Conservation (phyloP, 495 filamentous ascomycete species). For the Penicillium macrosclerotiorum region DNA sequence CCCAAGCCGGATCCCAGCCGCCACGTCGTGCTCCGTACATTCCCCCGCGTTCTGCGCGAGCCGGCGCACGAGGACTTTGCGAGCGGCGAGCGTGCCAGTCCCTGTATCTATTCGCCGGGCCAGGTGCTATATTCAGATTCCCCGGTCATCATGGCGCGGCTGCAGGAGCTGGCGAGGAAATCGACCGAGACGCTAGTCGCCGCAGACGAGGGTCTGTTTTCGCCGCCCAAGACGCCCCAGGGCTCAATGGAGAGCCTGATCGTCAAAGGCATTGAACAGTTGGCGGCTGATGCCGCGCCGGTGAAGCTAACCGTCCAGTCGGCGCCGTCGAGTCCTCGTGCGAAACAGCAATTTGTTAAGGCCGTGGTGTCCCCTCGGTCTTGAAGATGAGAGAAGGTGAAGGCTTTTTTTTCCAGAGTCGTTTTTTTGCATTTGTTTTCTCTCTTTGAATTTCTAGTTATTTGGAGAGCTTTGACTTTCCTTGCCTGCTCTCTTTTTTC, state of each 20-base stretch:
- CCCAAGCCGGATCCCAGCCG: slow-evolving; percentile 30
- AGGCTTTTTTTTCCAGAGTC: no score
- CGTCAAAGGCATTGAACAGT: slow-evolving; percentile 6
- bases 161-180: slow-evolving; percentile 46
- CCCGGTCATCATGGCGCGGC: slow-evolving; percentile 48
- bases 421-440: no score
- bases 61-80: slow-evolving; percentile 54
- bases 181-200: slow-evolving; percentile 26
- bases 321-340: slow-evolving; percentile 20
- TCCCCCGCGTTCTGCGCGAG: slow-evolving; percentile 56
- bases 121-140: slow-evolving; percentile 55
- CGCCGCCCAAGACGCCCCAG: slow-evolving; percentile 16
- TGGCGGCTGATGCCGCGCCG: neutral
- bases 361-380: no score
- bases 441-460: no score
- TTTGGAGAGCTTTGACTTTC: no score
- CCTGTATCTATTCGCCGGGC: slow-evolving; percentile 51
- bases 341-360: slow-evolving; percentile 15
- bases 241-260: slow-evolving; percentile 10
- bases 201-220: slow-evolving; percentile 15
- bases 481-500: no score
- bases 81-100: slow-evolving; percentile 35
- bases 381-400: no score
- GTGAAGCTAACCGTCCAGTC: slow-evolving; percentile 15
- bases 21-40: slow-evolving; percentile 50